phyloP scores from a whole-genome alignment of 768 basidiomycete species.

The Termitomyces sp. region DNA sequence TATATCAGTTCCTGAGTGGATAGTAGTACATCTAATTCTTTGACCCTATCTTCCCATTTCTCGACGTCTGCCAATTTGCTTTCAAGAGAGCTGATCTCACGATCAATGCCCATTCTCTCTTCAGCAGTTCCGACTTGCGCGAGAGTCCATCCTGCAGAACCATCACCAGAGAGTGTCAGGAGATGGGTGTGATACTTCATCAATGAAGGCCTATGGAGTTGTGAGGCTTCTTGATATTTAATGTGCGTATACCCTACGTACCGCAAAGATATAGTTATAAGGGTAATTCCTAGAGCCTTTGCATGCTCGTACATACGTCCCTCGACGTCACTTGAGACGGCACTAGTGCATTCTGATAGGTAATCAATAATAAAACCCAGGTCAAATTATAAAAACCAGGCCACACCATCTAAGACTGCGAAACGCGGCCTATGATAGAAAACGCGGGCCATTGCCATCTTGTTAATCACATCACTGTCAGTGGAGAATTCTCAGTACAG shows the following conservation, averaged over 20 bases:
- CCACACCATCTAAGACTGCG: conserved; percentile 80
- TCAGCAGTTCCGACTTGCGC: conserved; percentile 66
- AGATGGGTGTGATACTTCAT: conserved; percentile 88
- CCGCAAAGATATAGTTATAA: conserved; percentile 91
- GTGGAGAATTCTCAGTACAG: not conserved
- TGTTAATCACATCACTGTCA: not conserved
- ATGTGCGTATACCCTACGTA: conserved; percentile 22
- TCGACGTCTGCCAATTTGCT: conserved; percentile 64
- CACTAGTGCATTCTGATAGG: conserved; percentile 81
- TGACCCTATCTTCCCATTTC: conserved; percentile 64
- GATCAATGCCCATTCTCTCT: conserved; percentile 68
- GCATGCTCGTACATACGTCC: conserved; percentile 93
- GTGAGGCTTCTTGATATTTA: not conserved
- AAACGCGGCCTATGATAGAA: conserved; percentile 85
- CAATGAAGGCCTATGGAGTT: conserved; percentile 59
- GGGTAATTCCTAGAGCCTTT: conserved; percentile 82
- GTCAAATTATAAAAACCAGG: not conserved
- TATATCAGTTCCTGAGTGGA: conserved; percentile 32
- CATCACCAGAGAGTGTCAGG: conserved; percentile 72
- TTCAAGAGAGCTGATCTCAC: conserved; percentile 68
- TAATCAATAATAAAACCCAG: not conserved
- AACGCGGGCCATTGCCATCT: conserved; percentile 92
- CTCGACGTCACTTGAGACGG: conserved; percentile 94
- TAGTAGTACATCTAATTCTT: conserved; percentile 56
- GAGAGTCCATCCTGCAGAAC: conserved; percentile 66